These are phyloP conservation scores for Sclerotinia nivalis DNA, from an alignment of 2,329 filamentous ascomycete species.

Conservation along the genomic window DNA sequence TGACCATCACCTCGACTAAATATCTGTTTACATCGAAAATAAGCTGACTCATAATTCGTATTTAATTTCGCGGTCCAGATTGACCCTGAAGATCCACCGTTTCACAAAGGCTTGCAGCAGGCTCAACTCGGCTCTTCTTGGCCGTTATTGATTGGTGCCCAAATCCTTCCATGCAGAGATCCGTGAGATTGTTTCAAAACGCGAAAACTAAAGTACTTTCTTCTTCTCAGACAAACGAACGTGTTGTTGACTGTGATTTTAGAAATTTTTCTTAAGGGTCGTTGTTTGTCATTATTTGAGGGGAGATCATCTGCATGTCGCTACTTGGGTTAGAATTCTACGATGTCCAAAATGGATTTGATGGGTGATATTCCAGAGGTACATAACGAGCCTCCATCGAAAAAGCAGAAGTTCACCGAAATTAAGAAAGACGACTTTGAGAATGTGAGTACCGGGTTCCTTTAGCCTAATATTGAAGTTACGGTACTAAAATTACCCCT, in stretches of 20 bases:
- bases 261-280: neutral
- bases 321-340: too few relatives aligned
- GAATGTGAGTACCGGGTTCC: neutral
- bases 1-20: neutral
- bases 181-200: neutral
- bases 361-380: neutral
- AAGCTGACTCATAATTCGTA: neutral
- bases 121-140: slow-evolving; percentile 5
- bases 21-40: neutral
- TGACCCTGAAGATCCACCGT: neutral
- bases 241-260: too few relatives aligned
- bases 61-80: neutral
- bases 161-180: neutral
- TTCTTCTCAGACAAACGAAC: too few relatives aligned
- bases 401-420: neutral
- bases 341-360: neutral
- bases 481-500: neutral
- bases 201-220: neutral
- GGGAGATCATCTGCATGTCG: neutral
- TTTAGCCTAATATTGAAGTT: neutral
- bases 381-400: neutral
- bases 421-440: neutral
- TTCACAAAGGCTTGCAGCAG: neutral
- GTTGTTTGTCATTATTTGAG: neutral
- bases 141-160: neutral